phyloP scores from a whole-genome alignment of 257 asterid species.

The Penstemon eatonii region DNA sequence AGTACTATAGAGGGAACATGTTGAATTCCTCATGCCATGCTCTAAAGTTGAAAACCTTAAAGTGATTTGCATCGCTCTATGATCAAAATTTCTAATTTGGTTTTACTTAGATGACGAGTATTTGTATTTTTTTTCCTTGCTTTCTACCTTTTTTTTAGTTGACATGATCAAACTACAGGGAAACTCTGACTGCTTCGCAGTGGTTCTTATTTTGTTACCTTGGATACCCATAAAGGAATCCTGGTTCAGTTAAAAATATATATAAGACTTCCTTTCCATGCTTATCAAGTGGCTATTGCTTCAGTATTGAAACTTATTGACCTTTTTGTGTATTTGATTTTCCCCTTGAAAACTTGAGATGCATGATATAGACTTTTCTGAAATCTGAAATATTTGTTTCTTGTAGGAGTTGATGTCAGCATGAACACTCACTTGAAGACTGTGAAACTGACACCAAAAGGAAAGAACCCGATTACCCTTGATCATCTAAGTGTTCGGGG shows the following conservation, averaged over 20 bases:
- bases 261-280: neutral
- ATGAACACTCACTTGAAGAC: slow-evolving; percentile 77
- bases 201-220: neutral
- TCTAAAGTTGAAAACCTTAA: neutral
- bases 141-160: neutral
- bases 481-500: slow-evolving; percentile 76
- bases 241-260: neutral
- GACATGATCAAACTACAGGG: too few relatives aligned
- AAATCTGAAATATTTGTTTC: slow-evolving; percentile 3
- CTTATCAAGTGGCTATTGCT: neutral
- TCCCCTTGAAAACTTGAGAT: slow-evolving; percentile 3
- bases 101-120: neutral
- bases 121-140: neutral
- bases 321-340: neutral
- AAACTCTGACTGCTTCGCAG: neutral
- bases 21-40: neutral
- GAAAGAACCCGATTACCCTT: slow-evolving; percentile 63
- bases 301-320: neutral
- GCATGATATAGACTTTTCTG: slow-evolving; percentile 6
- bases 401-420: slow-evolving; percentile 65
- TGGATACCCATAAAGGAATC: neutral
- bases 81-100: slow-evolving; percentile 7
- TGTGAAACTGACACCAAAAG: slow-evolving; percentile 59
- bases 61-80: neutral
- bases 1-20: neutral